Conservation (phyloP, 2,329 filamentous ascomycete species). For the Cyphellophora europaea region DNA sequence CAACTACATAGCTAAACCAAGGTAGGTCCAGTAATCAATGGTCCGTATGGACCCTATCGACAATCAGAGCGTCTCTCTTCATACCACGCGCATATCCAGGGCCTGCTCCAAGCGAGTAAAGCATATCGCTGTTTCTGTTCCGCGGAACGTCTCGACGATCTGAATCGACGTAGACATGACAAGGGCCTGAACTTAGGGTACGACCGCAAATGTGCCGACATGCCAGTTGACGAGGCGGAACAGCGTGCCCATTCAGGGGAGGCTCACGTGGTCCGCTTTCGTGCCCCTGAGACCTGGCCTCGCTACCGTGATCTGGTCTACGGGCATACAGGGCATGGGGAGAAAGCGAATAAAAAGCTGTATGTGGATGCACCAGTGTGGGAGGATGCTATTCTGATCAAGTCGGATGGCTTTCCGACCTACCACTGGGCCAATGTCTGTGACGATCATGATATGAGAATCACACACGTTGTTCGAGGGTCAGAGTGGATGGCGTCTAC, state of each 20-base stretch:
- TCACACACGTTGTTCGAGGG: slow-evolving; percentile 90
- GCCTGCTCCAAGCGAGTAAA: slow-evolving; percentile 59
- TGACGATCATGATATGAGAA: slow-evolving; percentile 89
- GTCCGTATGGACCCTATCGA: slow-evolving; percentile 75
- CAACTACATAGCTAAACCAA: not conserved
- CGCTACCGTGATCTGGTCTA: slow-evolving; percentile 72
- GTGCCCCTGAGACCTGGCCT: slow-evolving; percentile 52
- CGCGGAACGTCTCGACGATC: slow-evolving; percentile 56
- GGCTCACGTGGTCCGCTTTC: slow-evolving; percentile 67
- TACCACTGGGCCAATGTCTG: slow-evolving; percentile 97
- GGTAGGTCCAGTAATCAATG: slow-evolving; percentile 58
- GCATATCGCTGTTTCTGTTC: slow-evolving; percentile 95
- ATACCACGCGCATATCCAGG: slow-evolving; percentile 62
- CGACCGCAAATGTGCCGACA: slow-evolving; percentile 62
- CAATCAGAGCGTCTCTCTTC: slow-evolving; percentile 73
- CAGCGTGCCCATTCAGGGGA: slow-evolving; percentile 61
- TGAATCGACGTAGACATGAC: slow-evolving; percentile 55
- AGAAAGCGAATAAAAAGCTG: slow-evolving; percentile 36
- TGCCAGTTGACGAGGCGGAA: slow-evolving; percentile 59
- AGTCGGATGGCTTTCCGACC: slow-evolving; percentile 84
- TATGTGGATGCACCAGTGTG: slow-evolving; percentile 40
- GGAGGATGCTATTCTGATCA: slow-evolving; percentile 83
- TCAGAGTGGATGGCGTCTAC: slow-evolving; percentile 96
- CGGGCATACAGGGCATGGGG: slow-evolving; percentile 48
- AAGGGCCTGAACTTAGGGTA: slow-evolving; percentile 52